Evolutionary conservation across 1,139 yeast genomes (phyloP).

Genomic region (Yamadazyma mexicana): DNA sequence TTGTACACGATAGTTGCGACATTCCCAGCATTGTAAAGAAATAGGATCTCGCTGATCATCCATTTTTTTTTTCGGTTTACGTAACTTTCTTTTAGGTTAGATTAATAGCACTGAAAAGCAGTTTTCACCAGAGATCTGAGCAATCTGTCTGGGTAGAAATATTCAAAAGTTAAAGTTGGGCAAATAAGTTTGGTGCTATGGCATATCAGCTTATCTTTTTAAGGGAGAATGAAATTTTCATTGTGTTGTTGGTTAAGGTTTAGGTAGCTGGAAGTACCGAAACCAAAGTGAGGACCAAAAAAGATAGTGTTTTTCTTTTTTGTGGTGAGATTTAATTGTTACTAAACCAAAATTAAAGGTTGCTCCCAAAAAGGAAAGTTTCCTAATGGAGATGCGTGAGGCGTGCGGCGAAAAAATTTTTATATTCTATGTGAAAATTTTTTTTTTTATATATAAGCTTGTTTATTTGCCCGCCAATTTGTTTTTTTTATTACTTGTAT

Average conservation of each 20-base stretch:
- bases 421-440: slow-evolving; percentile 3
- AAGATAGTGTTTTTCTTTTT: too few species aligned
- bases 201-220: too few species aligned
- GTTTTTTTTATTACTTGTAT: background rate
- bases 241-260: too few species aligned
- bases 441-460: slow-evolving; percentile 1
- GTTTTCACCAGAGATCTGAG: too few species aligned
- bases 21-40: too few species aligned
- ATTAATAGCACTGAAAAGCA: too few species aligned
- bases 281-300: too few species aligned
- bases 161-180: too few species aligned
- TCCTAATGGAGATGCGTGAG: slow-evolving; percentile 14
- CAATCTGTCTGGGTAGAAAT: too few species aligned
- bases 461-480: slow-evolving; percentile 6
- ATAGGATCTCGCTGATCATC: background rate
- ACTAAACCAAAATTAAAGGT: background rate
- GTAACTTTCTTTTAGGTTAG: background rate
- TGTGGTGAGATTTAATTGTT: background rate
- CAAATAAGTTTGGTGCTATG: too few species aligned
- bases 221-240: too few species aligned
- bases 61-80: background rate
- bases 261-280: background rate
- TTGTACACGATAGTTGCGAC: too few species aligned
- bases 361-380: slow-evolving; percentile 3
- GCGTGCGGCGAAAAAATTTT: slow-evolving; percentile 18